These are phyloP conservation scores for Talaromyces sp. DNA, from an alignment of 2,329 filamentous ascomycete genomes.

Conservation along the genomic window DNA sequence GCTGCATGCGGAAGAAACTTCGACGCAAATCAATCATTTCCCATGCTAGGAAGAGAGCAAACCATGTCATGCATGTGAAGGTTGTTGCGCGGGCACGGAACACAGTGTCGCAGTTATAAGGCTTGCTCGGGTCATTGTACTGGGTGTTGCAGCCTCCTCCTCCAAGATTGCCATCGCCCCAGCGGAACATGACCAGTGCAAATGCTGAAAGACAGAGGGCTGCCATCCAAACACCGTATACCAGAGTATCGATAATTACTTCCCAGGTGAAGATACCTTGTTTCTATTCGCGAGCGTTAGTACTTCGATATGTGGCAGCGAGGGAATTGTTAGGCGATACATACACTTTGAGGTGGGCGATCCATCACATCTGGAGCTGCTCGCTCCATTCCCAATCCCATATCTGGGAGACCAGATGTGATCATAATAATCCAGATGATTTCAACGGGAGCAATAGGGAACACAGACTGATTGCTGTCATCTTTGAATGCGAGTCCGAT, in stretches of 20 bases:
- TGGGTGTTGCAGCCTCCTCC: constrained; percentile 60
- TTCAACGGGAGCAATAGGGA: constrained; percentile 81
- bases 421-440: constrained; percentile 96
- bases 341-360: constrained; percentile 69
- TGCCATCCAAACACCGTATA: constrained; percentile 79
- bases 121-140: constrained; percentile 43
- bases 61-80: constrained; percentile 76
- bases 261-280: constrained; percentile 76
- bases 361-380: constrained; percentile 77
- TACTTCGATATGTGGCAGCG: background rate
- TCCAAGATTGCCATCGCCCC: constrained; percentile 63
- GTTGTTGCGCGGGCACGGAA: constrained; percentile 74
- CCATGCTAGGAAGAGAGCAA: constrained; percentile 76
- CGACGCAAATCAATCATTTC: constrained; percentile 74
- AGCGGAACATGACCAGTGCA: constrained; percentile 65
- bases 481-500: constrained; percentile 84
- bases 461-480: constrained; percentile 70
- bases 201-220: constrained; percentile 67
- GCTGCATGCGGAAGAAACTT: constrained; percentile 75
- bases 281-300: constrained; percentile 41
- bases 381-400: constrained; percentile 80
- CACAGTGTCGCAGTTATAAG: constrained; percentile 60
- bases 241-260: constrained; percentile 75
- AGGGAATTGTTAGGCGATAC: constrained; percentile 4
- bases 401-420: constrained; percentile 83